phyloP scores from a whole-genome alignment of 2,329 filamentous ascomycete genomes.

The Ophiocordyceps camponoti-rufipedis region DNA sequence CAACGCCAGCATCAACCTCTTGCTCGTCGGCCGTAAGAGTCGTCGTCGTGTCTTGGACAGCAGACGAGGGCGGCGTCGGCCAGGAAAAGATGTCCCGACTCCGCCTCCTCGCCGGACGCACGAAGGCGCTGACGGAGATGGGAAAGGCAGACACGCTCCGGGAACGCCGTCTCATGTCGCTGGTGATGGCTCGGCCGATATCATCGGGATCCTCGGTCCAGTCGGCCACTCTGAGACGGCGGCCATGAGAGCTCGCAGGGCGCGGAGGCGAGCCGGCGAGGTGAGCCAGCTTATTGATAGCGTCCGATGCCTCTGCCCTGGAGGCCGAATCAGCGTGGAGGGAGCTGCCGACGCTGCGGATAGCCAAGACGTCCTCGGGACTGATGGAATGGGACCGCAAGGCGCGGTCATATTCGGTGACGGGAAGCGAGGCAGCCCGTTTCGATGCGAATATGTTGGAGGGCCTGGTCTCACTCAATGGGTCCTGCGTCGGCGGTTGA shows the following conservation, averaged over 20 bases:
- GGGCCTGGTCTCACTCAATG: conserved; percentile 20
- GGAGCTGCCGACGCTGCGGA: conserved; percentile 35
- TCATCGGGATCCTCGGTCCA: conserved; percentile 27
- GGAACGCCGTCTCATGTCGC: conserved; percentile 37
- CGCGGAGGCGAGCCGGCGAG: conserved; percentile 34
- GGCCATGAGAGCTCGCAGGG: conserved; percentile 40
- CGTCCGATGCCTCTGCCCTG: neutral
- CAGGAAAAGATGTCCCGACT: conserved; percentile 48
- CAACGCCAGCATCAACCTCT: conserved; percentile 11
- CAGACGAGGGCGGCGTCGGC: conserved; percentile 29
- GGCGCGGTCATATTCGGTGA: conserved; percentile 41
- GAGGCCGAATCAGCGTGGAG: conserved; percentile 24
- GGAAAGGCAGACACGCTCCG: conserved; percentile 39
- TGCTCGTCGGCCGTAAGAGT: conserved; percentile 12
- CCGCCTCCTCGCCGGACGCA: conserved; percentile 25
- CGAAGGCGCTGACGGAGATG: conserved; percentile 14
- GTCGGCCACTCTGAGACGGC: conserved; percentile 20
- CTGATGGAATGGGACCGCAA: conserved; percentile 43
- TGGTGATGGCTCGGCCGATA: conserved; percentile 45
- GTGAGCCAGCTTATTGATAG: neutral
- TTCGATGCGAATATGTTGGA: conserved; percentile 22
- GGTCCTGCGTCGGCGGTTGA: conserved; percentile 6
- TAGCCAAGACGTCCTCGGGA: conserved; percentile 32
- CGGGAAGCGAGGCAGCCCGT: conserved; percentile 38
- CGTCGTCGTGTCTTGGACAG: conserved; percentile 16